Evolutionary conservation across 108 stramenopile species (phyloP).

Genomic region (Phaeodactylum tricornutum): DNA sequence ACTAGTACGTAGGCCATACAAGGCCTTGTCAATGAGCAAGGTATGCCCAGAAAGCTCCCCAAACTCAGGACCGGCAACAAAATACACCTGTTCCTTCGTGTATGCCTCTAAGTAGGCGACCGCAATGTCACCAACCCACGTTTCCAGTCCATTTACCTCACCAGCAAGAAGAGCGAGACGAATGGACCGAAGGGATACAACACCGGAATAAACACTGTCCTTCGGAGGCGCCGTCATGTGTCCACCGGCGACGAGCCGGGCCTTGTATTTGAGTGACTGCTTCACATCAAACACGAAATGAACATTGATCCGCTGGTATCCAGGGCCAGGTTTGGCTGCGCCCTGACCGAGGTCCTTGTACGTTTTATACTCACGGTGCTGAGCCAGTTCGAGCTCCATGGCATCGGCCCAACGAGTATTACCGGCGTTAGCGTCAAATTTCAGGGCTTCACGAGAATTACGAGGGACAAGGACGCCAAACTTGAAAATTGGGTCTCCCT

Average conservation of each 20-base stretch:
- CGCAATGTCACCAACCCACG: conserved; percentile 10
- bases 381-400: conserved; percentile 8
- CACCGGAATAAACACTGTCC: conserved; percentile 17
- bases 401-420: conserved; percentile 25
- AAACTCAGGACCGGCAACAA: conserved; percentile 27
- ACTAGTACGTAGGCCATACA: conserved; percentile 25
- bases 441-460: conserved; percentile 8
- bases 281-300: conserved; percentile 29
- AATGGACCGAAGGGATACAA: conserved; percentile 13
- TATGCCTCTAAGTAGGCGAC: conserved; percentile 15
- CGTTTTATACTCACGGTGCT: conserved; percentile 14
- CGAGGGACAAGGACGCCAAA: conserved; percentile 18
- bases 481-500: conserved; percentile 9
- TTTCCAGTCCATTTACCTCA: conserved; percentile 10
- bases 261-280: conserved; percentile 21
- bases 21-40: conserved; percentile 14
- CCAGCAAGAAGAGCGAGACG: background rate
- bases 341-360: conserved; percentile 16
- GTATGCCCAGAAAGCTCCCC: conserved; percentile 13
- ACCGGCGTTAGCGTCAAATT: conserved; percentile 7
- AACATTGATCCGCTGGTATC: conserved; percentile 18
- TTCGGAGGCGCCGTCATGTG: conserved; percentile 20
- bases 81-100: conserved; percentile 17
- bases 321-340: background rate
- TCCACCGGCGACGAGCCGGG: conserved; percentile 16